Base-by-base conservation (phyloP, 345 rosid species). In the Lumnitzera racemosa region DNA sequence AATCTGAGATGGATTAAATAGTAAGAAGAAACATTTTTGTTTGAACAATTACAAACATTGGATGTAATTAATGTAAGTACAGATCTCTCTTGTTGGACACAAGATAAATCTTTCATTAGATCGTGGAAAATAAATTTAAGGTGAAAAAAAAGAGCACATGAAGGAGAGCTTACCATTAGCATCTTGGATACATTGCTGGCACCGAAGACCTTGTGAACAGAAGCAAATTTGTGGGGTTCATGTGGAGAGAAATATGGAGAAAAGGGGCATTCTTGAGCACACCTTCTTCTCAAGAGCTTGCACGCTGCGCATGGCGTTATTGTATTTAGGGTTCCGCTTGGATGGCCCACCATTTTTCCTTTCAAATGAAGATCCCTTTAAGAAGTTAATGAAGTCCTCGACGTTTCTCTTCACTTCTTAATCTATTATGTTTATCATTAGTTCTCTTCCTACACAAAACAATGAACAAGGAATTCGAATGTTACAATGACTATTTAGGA, bases 171-270 rank as follows among this genome's bases (percentile, higher is more conserved):
- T 78, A 83, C 96, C 95, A 79, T 76, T 25, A 91, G 82, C 88
- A 88, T 74, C 79, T 88, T 91, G 53, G 91, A 84, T 78, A 91
- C 94, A 62, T 91, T 91, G 70, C 96, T 91, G 53, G 98, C 98
- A 25, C 95, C 95, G 55, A 86, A 91, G 62, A 91, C 90, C 75
- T 77, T 86, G 70, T 88, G 96, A 58, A 91, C 87, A 4, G 85
- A 81, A 49, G 96, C 94, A 60, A 91, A 88, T 67, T 86, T 91
- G 46, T 86, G 90, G 56, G 98, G 89, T 59, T 91, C 94, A 31
- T 84, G 84, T 2, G 98, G 98, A 6, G 98, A 88, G 68, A 91
- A 91, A 68, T 91, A 91, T 0, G 96, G 98, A 49, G 90, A 84
- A 70, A 88, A 88, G 2, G 95, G 96, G 61, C 98, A 91, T 64